Base-by-base conservation (phyloP, 768 basidiomycete species). In the Exsudoporus frostii region DNA sequence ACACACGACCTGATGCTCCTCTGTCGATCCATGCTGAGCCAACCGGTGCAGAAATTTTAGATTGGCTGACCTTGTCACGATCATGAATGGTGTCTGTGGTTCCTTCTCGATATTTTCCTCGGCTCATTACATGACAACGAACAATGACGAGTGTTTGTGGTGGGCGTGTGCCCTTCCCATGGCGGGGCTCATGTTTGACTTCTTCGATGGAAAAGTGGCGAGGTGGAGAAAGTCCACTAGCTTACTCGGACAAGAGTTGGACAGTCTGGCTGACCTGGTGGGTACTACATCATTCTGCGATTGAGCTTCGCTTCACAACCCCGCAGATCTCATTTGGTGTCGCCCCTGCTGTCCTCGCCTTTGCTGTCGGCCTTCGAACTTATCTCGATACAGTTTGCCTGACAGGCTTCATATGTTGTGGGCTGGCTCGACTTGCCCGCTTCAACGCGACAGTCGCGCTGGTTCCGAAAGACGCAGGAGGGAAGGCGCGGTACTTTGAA, bases 41-140 rank as follows among this genome's bases (percentile, higher is more conserved):
- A 37, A 41, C 38, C 37, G 48, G 51, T 55, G 40, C 63, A 97
- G 97, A 62, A 98, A 98, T 72, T 99, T 99, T 69, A 91, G 95
- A 48, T 82, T 98, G 25, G 97, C 97, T 59, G 97, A 99, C 76
- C 80, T 97, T 47, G 93, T 99, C 63, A 99, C 97, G 33, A 93
- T 99, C 59, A 94, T 95, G 88, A 99, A 99, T 68, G 97, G 97
- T 41, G 88, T 98, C 71, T 99, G 97, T 74, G 97, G 97, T 53
- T 90, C 90, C 17, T 87, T 96, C 62, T 98, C 94, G 25, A 82
- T 99, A 67, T 94, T 98, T 72, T 90, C 87, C 34, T 94, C 92
- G 7, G 94, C 91, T 42, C 84, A 85, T 48, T 99, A 95, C 77
- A 82, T 98, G 61, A 51, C 86, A 39, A 85, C 86, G 22, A 83